A percentile compares a stretch with the other conserved stretches of the same genome.
phyloP scores from a whole-genome alignment of 192 early-diverging fungal genomes.

The Coemansia sp. region DNA sequence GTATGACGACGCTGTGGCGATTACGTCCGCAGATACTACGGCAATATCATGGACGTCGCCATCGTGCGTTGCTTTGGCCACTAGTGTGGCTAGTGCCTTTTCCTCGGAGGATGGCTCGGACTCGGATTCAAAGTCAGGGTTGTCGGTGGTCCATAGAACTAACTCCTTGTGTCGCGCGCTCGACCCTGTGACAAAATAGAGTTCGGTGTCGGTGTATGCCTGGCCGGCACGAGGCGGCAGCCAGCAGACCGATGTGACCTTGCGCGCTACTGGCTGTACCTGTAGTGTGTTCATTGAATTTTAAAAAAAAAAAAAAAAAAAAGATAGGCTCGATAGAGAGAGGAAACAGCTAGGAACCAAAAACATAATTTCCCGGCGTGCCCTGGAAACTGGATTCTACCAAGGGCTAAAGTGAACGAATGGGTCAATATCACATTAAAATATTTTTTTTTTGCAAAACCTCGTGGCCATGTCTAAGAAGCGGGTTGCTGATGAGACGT shows the following conservation, averaged over 20 bases:
- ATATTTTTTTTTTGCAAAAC: background rate
- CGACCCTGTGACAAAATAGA: slow-evolving; percentile 47
- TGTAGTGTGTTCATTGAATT: slow-evolving; percentile 41
- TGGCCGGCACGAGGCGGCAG: slow-evolving; percentile 45
- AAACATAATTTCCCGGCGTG: background rate
- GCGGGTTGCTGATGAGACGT: too few species aligned
- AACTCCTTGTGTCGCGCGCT: slow-evolving; percentile 51
- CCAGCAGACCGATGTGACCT: slow-evolving; percentile 44
- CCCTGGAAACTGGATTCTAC: background rate
- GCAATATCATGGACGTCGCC: slow-evolving; percentile 43
- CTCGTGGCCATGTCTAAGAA: background rate
- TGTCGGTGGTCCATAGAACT: slow-evolving; percentile 50
- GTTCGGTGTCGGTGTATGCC: slow-evolving; percentile 50
- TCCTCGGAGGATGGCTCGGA: background rate
- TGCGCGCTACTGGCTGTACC: slow-evolving; percentile 46
- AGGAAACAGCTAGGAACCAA: background rate
- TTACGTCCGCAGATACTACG: slow-evolving; percentile 7
- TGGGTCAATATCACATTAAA: background rate
- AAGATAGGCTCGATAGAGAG: too few species aligned
- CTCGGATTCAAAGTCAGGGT: slow-evolving; percentile 43
- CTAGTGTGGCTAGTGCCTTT: slow-evolving; percentile 23
- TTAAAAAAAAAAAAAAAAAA: too few species aligned
- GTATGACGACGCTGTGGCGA: slow-evolving; percentile 48
- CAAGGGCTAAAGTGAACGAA: background rate
- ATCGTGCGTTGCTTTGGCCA: slow-evolving; percentile 28